Evolutionary conservation across 1,284 basidiomycete species (phyloP).

Genomic region (Tylopilus sp.): DNA sequence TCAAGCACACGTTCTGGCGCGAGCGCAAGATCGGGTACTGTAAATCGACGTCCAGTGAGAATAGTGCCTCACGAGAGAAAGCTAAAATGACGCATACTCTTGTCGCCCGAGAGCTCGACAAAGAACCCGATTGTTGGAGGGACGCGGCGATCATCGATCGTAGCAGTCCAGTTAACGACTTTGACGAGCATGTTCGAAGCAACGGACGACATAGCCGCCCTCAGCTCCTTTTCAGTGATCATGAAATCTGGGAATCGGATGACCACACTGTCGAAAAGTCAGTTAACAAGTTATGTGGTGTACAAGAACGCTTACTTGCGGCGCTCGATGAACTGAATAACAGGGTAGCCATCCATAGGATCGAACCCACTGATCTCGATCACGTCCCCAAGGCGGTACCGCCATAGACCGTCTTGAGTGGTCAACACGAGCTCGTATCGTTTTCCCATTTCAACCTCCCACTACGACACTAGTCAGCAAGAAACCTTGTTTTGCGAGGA

Average conservation of each 20-base stretch:
- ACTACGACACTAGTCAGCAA: constrained; percentile 14
- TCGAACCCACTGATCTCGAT: background rate
- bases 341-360: background rate
- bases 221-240: constrained; percentile 15
- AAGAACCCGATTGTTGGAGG: constrained; percentile 21
- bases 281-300: background rate
- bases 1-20: constrained; percentile 5
- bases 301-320: constrained; percentile 4
- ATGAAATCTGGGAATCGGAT: constrained; percentile 15
- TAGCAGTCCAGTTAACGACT: constrained; percentile 21
- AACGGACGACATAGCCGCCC: constrained; percentile 5
- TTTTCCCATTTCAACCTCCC: constrained; percentile 19
- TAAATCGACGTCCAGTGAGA: background rate
- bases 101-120: constrained; percentile 13
- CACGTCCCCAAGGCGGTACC: constrained; percentile 17
- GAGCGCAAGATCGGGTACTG: constrained; percentile 1
- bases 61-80: background rate
- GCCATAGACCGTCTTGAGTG: constrained; percentile 23
- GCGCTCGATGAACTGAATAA: constrained; percentile 19
- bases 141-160: constrained; percentile 9
- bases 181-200: background rate
- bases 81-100: background rate
- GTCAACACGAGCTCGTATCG: constrained; percentile 23
- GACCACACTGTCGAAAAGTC: background rate
- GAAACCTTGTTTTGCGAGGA: no score